phyloP scores from a whole-genome alignment of 176 grass and related monocot genomes.

The Stipa capillata region DNA sequence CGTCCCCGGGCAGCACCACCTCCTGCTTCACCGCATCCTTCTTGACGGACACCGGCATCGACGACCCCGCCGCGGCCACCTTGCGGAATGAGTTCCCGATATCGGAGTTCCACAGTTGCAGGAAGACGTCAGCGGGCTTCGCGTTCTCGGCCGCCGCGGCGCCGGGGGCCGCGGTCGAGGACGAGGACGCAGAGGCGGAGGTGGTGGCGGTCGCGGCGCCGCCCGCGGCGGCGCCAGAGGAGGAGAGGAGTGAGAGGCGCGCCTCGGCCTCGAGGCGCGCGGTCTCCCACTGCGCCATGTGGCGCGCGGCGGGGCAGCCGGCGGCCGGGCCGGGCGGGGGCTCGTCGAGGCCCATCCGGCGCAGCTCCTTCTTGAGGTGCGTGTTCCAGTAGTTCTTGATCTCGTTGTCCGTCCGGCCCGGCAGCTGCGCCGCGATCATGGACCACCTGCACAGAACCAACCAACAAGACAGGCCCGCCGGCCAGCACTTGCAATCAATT shows the following conservation, averaged over 20 bases:
- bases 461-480: not conserved
- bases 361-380: slow-evolving; percentile 94
- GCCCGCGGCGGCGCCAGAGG: not conserved
- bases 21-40: too few species aligned
- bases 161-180: slow-evolving; percentile 1
- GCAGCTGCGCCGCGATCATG: slow-evolving; percentile 83
- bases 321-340: slow-evolving; percentile 24
- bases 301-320: slow-evolving; percentile 49
- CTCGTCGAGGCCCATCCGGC: slow-evolving; percentile 57
- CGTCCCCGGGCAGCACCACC: slow-evolving; percentile 23
- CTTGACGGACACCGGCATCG: not conserved
- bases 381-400: slow-evolving; percentile 99
- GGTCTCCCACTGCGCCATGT: slow-evolving; percentile 98
- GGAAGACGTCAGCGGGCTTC: slow-evolving; percentile 49
- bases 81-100: slow-evolving; percentile 72
- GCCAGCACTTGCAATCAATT: slow-evolving; percentile 30
- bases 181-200: slow-evolving; percentile 17
- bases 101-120: slow-evolving; percentile 84
- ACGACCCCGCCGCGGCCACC: too few species aligned
- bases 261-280: slow-evolving; percentile 85
- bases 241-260: slow-evolving; percentile 72
- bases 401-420: slow-evolving; percentile 91
- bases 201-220: slow-evolving; percentile 6
- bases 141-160: not conserved
- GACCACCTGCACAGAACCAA: slow-evolving; percentile 67